These are phyloP conservation scores for Suhomyces ambrosiae DNA, from an alignment of 1,139 yeast species.

Conservation along the genomic window DNA sequence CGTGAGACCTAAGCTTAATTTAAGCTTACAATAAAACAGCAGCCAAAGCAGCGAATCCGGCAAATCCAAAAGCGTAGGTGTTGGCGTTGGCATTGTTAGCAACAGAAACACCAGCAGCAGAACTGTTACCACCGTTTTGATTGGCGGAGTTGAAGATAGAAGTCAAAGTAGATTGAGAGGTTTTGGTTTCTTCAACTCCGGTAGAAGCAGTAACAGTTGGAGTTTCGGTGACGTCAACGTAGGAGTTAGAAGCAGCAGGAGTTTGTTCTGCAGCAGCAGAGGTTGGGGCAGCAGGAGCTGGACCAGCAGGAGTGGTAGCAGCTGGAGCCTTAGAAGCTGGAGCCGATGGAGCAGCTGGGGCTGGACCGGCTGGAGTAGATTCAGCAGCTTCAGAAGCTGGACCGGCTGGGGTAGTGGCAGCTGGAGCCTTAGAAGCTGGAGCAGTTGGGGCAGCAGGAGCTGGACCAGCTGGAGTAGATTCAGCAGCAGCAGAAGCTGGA, in stretches of 20 bases:
- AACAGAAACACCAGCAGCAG: conserved; percentile 21
- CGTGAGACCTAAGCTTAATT: background rate
- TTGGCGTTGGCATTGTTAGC: conserved; percentile 32
- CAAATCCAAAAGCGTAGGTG: conserved; percentile 38
- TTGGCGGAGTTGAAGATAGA: conserved; percentile 26
- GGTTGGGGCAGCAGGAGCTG: conserved; percentile 18
- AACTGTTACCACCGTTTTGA: conserved; percentile 18
- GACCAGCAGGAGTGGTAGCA: conserved; percentile 15
- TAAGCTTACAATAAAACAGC: conserved; percentile 41
- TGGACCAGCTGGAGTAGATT: conserved; percentile 16
- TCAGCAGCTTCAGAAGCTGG: conserved; percentile 25
- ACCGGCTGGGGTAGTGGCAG: conserved; percentile 13
- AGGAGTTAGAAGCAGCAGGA: conserved; percentile 20
- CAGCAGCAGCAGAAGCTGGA: conserved; percentile 15
- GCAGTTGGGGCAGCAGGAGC: conserved; percentile 14
- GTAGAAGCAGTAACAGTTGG: conserved; percentile 42
- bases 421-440: conserved; percentile 8
- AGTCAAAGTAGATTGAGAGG: conserved; percentile 36
- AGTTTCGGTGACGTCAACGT: conserved; percentile 26
- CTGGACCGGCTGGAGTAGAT: conserved; percentile 6
- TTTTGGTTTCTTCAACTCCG: conserved; percentile 38
- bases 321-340: conserved; percentile 12
- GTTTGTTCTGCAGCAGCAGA: conserved; percentile 17
- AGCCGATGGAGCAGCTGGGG: conserved; percentile 20
- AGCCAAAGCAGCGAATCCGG: conserved; percentile 48